Percentiles rank a stretch among this genome's conserved stretches.
Evolutionary conservation across 768 basidiomycete genomes (phyloP).

Genomic region (Boletus bicolor): DNA sequence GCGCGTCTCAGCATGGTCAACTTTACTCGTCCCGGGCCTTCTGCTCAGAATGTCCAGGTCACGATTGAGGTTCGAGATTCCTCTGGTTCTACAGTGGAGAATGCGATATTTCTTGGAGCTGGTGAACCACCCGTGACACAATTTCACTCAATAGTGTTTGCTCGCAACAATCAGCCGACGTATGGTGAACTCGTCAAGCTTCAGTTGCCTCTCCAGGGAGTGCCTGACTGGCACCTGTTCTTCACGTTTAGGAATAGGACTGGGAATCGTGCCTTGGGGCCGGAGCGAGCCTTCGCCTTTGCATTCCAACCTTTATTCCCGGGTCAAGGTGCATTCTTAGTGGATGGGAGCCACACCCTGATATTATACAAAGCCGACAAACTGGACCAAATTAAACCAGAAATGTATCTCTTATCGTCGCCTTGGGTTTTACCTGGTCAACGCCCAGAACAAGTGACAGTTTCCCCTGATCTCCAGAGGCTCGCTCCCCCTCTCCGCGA

Average conservation of each 20-base stretch:
- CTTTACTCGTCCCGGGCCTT: constrained; percentile 57
- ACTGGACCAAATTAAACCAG: constrained; percentile 55
- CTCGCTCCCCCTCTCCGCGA: constrained; percentile 72
- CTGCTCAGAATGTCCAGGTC: constrained; percentile 70
- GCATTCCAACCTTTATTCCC: constrained; percentile 87
- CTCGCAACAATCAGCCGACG: constrained; percentile 83
- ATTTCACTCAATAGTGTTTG: constrained; percentile 90
- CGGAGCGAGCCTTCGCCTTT: constrained; percentile 86
- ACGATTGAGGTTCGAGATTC: constrained; percentile 81
- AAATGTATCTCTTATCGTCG: constrained; percentile 70
- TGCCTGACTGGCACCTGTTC: constrained; percentile 86
- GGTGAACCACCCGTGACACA: constrained; percentile 79
- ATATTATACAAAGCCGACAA: constrained; percentile 83
- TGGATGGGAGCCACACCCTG: constrained; percentile 86
- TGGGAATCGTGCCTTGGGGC: constrained; percentile 44
- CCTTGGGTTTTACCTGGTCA: constrained; percentile 56
- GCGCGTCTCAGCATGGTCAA: constrained; percentile 55
- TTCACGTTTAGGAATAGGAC: constrained; percentile 85
- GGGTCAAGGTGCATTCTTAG: constrained; percentile 70
- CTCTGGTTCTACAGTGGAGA: constrained; percentile 65
- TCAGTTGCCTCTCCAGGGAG: constrained; percentile 60
- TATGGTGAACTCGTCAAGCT: constrained; percentile 94
- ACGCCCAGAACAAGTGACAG: constrained; percentile 53
- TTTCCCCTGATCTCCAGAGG: constrained; percentile 61
- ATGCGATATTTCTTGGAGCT: constrained; percentile 76